A percentile compares a stretch with the other conserved stretches of the same genome.
phyloP scores from a whole-genome alignment of 257 asterid genomes.

The Nicotiana benthamiana region DNA sequence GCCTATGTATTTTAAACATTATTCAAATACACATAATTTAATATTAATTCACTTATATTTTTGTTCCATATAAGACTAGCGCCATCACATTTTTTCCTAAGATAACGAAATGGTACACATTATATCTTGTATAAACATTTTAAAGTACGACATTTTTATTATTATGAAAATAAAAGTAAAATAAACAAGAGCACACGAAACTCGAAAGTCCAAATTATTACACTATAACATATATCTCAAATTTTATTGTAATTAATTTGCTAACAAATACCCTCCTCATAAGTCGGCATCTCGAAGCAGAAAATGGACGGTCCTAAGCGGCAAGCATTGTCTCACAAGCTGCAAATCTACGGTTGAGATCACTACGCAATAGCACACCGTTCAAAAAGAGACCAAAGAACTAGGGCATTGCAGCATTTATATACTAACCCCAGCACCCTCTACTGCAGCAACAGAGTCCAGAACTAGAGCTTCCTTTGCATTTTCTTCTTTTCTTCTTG shows the following conservation, averaged over 20 bases:
- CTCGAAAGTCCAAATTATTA: neutral
- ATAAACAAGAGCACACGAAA: neutral
- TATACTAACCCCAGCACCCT: neutral
- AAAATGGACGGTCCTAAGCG: constrained; percentile 30
- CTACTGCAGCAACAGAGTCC: too few relatives aligned
- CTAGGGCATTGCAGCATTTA: constrained; percentile 39
- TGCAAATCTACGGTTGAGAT: constrained; percentile 21
- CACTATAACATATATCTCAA: neutral
- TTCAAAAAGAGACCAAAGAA: constrained; percentile 11
- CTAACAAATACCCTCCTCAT: neutral
- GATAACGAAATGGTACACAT: neutral
- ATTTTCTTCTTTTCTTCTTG: neutral
- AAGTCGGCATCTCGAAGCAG: constrained; percentile 22
- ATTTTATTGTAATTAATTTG: neutral
- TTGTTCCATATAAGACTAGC: neutral
- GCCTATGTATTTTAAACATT: constrained; percentile 9
- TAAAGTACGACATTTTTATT: neutral
- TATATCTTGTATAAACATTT: neutral
- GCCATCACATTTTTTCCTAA: too few relatives aligned
- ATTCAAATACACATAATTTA: neutral
- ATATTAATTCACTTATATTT: neutral
- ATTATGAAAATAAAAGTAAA: neutral
- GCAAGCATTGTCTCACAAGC: neutral
- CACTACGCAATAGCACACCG: constrained; percentile 13
- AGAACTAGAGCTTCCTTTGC: neutral